Base-by-base conservation (phyloP, 768 basidiomycete species). In the Phylloporus sp. region DNA sequence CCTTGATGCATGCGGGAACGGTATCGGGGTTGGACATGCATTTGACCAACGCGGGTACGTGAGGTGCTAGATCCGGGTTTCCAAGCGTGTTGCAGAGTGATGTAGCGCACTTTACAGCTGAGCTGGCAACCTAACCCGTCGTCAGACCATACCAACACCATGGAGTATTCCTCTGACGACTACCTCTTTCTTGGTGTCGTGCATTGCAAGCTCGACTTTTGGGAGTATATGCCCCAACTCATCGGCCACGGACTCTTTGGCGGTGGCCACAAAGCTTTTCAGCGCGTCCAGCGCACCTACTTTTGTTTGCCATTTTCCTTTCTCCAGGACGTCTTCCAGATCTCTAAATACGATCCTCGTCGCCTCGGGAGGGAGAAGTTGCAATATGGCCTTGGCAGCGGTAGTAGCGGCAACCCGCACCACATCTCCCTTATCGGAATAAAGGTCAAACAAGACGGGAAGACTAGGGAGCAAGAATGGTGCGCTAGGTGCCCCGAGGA, bases 151-250 rank as follows among this genome's bases (percentile, higher is more conserved):
- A 15, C 36, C n/a, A 35, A 36, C 11, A 2, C n/a, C 27, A 20
- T 20, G 41, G 18, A 32, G 13, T 22, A 29, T 32, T 11, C 39
- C 78, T 59, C 39, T 27, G 36, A 49, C 31, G 18, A 24, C 28
- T 54, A 92, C 94, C 80, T 98, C 95, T 61, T 81, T 71, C 70
- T 98, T 98, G 52, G 95, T 97, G 71, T 98, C 95, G 62, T 95
- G 91, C 94, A 98, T 94, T 6, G 92, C 85, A 31, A 73, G 74
- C 66, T 95, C 93, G 12, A 98, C 84, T 61, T 83, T 86, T 18
- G 95, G 95, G 42, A 98, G 80, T 40, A 90, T 81, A 10, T 75
- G 73, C 15, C 83, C 94, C 32, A 98, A 74, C 63, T 95, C 85
- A 28, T 81, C 79, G n/a, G 91, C 93, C 45, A 97, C 88, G 38